Evolutionary conservation across 352 stramenopile genomes (phyloP), one percentile per base, ranked within the genome.

Genomic region (Phytophthora kernoviae): DNA sequence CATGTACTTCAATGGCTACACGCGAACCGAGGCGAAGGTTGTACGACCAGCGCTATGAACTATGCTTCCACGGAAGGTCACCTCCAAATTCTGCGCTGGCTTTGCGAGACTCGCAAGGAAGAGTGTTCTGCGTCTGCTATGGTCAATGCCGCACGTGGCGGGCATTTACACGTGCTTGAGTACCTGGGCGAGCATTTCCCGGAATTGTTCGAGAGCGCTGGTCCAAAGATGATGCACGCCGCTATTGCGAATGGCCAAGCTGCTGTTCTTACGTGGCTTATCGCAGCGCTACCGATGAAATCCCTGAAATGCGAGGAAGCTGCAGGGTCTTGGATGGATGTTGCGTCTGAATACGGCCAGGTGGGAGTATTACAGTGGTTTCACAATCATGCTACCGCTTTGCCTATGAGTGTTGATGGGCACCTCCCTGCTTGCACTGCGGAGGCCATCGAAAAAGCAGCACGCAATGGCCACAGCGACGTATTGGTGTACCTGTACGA

Each of bases 1-100:
- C 62, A 78, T 14, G 72, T 89, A 36, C 46, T 91, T 34, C 62
- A 85, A 49, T 94, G 86, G 86, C 77, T 94, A 14, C 73, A 91
- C 39, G 62, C 63, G 9, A 68, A 93, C 54, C 77, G 83, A 11
- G 47, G 48, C 1, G 86, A 94, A 58, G 86, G 86, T 1, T 93
- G 81, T 65, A 91, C 77, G 24, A 36, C 70, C 2, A 79, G 80
- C 32, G 86, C 86, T 14, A 65, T 94, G 40, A 87, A 81, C 51
- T 83, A 87, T 44, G 86, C 86, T 4, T 73, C 75, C 2, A 62
- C 68, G 0, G 68, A 74, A 17, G 81, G 81, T 5, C 77, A 89
- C 40, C 46, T 89, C n/a, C 54, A 72, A 14, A 72, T 84, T 44
- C 62, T 89, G 17, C 68, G 81, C 61, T 91, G 79, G 79, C 66